A percentile compares a stretch with the other conserved stretches of the same genome.
phyloP scores from a whole-genome alignment of 2,329 filamentous ascomycete genomes.

The Botrytis squamosa region DNA sequence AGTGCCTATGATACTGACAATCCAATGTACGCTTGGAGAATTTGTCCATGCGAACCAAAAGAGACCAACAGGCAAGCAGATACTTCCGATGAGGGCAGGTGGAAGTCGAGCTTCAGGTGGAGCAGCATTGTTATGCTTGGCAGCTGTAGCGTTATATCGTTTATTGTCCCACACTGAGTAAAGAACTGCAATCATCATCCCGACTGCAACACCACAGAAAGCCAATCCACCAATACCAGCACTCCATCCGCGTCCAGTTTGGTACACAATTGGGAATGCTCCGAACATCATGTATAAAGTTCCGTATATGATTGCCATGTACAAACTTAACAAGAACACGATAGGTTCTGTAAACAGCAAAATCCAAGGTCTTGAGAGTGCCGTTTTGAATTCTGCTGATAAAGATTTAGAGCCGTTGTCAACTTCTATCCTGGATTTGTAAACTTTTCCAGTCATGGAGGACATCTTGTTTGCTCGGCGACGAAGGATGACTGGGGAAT shows the following conservation, averaged over 20 bases:
- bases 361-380: conserved; percentile 82
- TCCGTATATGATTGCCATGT: conserved; percentile 51
- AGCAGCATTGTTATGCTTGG: conserved; percentile 48
- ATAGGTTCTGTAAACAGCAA: conserved; percentile 82
- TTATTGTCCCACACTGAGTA: conserved; percentile 57
- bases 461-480: conserved; percentile 66
- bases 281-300: conserved; percentile 58
- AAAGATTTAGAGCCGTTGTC: conserved; percentile 59
- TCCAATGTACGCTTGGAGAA: conserved; percentile 54
- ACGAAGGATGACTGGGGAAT: conserved; percentile 65
- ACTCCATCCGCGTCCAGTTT: conserved; percentile 57
- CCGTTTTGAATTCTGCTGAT: conserved; percentile 68
- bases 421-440: conserved; percentile 68
- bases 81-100: conserved; percentile 59
- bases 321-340: conserved; percentile 75
- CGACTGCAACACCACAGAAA: conserved; percentile 67
- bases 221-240: conserved; percentile 59
- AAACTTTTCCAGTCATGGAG: conserved; percentile 53
- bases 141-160: conserved; percentile 46
- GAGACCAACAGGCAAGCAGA: conserved; percentile 61
- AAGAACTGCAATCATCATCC: conserved; percentile 58
- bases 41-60: conserved; percentile 71
- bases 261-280: conserved; percentile 65
- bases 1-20: conserved; percentile 47
- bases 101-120: conserved; percentile 66